These are phyloP conservation scores for Anisodus acutangulus DNA, from an alignment of 257 asterid species.

Conservation along the genomic window DNA sequence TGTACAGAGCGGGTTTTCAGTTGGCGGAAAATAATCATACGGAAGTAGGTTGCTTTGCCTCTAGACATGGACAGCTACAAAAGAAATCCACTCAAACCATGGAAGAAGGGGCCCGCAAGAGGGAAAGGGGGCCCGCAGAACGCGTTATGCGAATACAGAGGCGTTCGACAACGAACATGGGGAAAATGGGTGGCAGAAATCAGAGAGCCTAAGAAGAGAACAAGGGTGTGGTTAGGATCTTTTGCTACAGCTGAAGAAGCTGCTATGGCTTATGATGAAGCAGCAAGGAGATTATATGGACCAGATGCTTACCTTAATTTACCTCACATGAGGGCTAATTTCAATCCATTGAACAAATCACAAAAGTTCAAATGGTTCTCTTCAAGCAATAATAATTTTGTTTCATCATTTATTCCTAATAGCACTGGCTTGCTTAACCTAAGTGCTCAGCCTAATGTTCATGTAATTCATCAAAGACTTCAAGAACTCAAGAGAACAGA, in stretches of 20 bases:
- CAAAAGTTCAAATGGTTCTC: slow-evolving; percentile 95
- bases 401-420: slow-evolving; percentile 49
- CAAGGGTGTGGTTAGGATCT: slow-evolving; percentile 92
- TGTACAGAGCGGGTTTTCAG: too few species aligned
- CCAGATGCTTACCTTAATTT: slow-evolving; percentile 91
- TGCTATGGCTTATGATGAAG: slow-evolving; percentile 97
- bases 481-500: slow-evolving; percentile 79
- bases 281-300: slow-evolving; percentile 88
- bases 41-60: neutral
- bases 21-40: too few species aligned
- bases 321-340: slow-evolving; percentile 76
- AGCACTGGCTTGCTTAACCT: slow-evolving; percentile 73
- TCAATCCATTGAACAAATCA: slow-evolving; percentile 84
- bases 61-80: slow-evolving; percentile 65
- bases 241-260: slow-evolving; percentile 96
- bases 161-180: slow-evolving; percentile 95
- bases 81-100: slow-evolving; percentile 80
- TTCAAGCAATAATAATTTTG: slow-evolving; percentile 43
- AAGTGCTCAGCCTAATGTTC: slow-evolving; percentile 88
- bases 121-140: slow-evolving; percentile 98
- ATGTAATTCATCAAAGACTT: slow-evolving; percentile 86
- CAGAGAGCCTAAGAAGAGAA: slow-evolving; percentile 88
- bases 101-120: slow-evolving; percentile 97
- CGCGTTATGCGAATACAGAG: slow-evolving; percentile 82
- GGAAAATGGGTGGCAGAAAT: slow-evolving; percentile 88